phyloP scores from a whole-genome alignment of 2,329 filamentous ascomycete genomes.

The Coniella vitis region DNA sequence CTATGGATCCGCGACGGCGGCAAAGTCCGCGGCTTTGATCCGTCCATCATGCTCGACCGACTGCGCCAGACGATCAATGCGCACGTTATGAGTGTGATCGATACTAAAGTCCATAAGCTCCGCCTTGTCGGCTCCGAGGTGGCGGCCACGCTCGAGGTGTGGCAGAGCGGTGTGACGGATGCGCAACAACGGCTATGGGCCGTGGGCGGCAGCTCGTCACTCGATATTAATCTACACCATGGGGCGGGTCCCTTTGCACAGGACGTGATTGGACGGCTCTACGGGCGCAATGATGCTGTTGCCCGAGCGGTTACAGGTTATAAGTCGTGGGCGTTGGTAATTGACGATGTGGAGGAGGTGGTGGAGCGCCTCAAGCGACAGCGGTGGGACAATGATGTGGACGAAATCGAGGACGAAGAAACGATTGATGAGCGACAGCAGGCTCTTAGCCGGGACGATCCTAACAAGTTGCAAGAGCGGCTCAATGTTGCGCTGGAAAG shows the following conservation, averaged over 20 bases:
- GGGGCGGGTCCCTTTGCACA: slow-evolving; percentile 64
- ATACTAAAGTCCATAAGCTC: slow-evolving; percentile 57
- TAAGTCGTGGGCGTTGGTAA: slow-evolving; percentile 63
- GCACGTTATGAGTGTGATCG: slow-evolving; percentile 57
- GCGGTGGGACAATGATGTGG: slow-evolving; percentile 69
- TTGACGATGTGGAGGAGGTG: slow-evolving; percentile 58
- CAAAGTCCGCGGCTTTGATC: slow-evolving; percentile 59
- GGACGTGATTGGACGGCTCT: slow-evolving; percentile 59
- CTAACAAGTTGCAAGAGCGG: slow-evolving; percentile 28
- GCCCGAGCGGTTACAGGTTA: slow-evolving; percentile 57
- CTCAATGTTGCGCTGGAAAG: slow-evolving; percentile 26
- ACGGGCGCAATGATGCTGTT: slow-evolving; percentile 65
- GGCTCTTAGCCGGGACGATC: slow-evolving; percentile 59
- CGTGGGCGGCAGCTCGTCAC: slow-evolving; percentile 34
- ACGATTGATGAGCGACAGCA: slow-evolving; percentile 60
- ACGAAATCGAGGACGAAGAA: slow-evolving; percentile 68
- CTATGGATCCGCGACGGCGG: slow-evolving; percentile 68
- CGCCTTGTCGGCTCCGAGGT: slow-evolving; percentile 59
- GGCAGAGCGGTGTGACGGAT: slow-evolving; percentile 48
- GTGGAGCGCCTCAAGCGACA: slow-evolving; percentile 60
- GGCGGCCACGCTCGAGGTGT: slow-evolving; percentile 52
- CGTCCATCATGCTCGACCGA: slow-evolving; percentile 59
- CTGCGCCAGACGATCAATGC: slow-evolving; percentile 63
- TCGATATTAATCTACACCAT: slow-evolving; percentile 57
- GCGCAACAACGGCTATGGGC: slow-evolving; percentile 60